Percentiles rank a stretch among this genome's conserved stretches.
Conservation (phyloP, 768 basidiomycete species). For the Dendrothele bispora region DNA sequence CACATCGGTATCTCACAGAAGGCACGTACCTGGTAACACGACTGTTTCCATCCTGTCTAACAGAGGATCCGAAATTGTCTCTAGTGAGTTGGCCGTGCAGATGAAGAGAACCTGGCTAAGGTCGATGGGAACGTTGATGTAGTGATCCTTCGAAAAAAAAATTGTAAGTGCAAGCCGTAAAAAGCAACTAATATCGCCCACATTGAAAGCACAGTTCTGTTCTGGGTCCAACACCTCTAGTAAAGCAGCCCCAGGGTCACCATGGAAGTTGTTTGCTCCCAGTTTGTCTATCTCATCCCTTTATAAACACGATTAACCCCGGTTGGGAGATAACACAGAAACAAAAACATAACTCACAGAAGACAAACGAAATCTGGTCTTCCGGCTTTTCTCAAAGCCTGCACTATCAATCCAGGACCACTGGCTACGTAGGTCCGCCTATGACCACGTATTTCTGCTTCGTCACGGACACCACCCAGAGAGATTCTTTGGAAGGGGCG, state of each 20-base stretch:
- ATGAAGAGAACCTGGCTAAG: conserved; percentile 89
- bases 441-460: conserved; percentile 82
- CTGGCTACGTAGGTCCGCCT: conserved; percentile 90
- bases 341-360: conserved; percentile 42
- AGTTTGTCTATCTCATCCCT: conserved; percentile 93
- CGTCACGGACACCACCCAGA: conserved; percentile 90
- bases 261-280: conserved; percentile 84
- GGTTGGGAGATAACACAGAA: too few species aligned
- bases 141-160: conserved; percentile 69
- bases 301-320: too few species aligned
- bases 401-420: conserved; percentile 81
- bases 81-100: conserved; percentile 88
- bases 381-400: conserved; percentile 83
- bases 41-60: conserved; percentile 90
- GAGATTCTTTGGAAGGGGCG: conserved; percentile 92
- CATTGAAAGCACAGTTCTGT: conserved; percentile 84
- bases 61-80: conserved; percentile 85
- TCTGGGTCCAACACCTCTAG: conserved; percentile 94
- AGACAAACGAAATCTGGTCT: conserved; percentile 79
- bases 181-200: conserved; percentile 26
- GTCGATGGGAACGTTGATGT: conserved; percentile 86
- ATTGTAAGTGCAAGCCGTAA: background rate
- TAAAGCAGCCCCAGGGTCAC: conserved; percentile 88
- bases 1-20: background rate
- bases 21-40: conserved; percentile 62